phyloP scores from a whole-genome alignment of 768 basidiomycete genomes.

The Phylloporus arenicola region DNA sequence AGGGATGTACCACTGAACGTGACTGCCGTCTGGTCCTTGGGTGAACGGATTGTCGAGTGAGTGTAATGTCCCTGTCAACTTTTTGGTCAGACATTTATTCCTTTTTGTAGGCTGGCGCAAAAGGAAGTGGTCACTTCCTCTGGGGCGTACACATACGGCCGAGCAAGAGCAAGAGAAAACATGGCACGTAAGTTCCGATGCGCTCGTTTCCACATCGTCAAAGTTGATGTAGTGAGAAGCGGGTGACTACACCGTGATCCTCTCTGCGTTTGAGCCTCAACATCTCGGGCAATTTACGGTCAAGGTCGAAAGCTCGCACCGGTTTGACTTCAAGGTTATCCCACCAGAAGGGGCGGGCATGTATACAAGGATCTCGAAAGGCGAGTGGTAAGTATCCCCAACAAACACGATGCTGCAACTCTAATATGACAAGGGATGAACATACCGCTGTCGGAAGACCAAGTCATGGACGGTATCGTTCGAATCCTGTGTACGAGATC shows the following conservation, averaged over 20 bases:
- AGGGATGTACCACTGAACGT: conserved; percentile 72
- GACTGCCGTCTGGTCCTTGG: conserved; percentile 68
- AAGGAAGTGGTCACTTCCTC: conserved; percentile 71
- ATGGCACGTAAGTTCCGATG: conserved; percentile 44
- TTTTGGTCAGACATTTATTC: background rate
- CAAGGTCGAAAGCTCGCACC: conserved; percentile 53
- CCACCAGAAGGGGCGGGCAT: conserved; percentile 89
- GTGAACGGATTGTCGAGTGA: conserved; percentile 70
- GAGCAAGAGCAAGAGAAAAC: conserved; percentile 49
- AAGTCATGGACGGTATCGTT: conserved; percentile 54
- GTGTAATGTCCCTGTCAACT: conserved; percentile 25
- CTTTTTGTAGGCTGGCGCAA: conserved; percentile 42
- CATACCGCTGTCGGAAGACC: conserved; percentile 65
- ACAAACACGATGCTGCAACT: background rate
- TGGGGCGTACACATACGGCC: conserved; percentile 78
- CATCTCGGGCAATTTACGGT: conserved; percentile 64
- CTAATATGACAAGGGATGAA: conserved; percentile 42
- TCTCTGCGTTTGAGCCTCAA: conserved; percentile 77
- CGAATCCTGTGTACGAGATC: conserved; percentile 68
- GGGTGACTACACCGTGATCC: conserved; percentile 78
- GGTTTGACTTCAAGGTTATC: conserved; percentile 60
- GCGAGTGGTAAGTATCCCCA: conserved; percentile 58
- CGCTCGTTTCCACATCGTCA: background rate
- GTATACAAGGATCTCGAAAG: conserved; percentile 65
- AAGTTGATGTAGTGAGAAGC: conserved; percentile 16